A percentile compares a stretch with the other conserved stretches of the same genome.
These are phyloP conservation scores for Ceratobasidium sp. DNA, from an alignment of 1,284 basidiomycete genomes.

Conservation along the genomic window DNA sequence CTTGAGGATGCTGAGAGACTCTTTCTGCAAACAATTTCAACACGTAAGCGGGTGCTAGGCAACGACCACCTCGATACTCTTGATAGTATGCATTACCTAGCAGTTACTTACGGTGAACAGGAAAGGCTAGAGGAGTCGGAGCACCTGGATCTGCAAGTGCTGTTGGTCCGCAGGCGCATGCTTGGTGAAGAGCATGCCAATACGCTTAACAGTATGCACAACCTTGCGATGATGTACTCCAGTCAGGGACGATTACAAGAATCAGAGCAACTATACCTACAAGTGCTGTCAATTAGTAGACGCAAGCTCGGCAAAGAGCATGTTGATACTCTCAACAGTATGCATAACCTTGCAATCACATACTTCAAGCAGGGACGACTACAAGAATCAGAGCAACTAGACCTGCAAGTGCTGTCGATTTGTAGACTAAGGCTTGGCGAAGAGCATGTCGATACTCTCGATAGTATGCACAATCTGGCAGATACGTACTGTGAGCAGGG, in stretches of 20 bases:
- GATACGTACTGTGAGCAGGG: background rate
- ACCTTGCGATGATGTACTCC: background rate
- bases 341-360: background rate
- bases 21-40: background rate
- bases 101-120: background rate
- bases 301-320: background rate
- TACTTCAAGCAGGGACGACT: background rate
- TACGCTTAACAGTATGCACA: background rate
- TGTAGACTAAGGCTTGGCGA: background rate
- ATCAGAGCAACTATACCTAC: background rate
- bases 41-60: background rate
- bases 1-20: background rate
- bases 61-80: background rate
- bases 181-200: conserved; percentile 2
- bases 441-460: background rate
- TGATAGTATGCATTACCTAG: background rate
- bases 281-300: background rate
- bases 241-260: background rate
- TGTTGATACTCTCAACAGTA: background rate
- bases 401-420: background rate
- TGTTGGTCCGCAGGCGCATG: background rate
- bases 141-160: background rate
- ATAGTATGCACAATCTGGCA: background rate
- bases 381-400: background rate
- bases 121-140: background rate